Percentiles rank a stretch among this genome's conserved stretches.
phyloP scores from a whole-genome alignment of 2,329 filamentous ascomycete genomes.

The Cladosporium velox region DNA sequence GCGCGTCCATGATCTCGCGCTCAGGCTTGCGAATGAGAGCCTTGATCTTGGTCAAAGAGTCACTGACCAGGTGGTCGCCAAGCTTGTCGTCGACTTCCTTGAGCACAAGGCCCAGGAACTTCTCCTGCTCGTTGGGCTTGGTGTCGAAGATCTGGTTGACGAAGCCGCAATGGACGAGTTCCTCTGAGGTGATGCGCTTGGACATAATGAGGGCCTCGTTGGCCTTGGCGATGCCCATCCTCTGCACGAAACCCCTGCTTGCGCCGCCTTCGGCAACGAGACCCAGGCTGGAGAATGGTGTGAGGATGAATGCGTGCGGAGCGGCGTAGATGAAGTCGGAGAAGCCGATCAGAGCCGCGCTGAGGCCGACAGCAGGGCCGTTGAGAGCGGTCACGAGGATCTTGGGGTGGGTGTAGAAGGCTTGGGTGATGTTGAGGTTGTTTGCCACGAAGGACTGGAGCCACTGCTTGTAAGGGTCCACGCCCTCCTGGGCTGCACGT shows the following conservation, averaged over 20 bases:
- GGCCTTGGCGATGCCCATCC: conserved; percentile 77
- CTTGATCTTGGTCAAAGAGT: conserved; percentile 83
- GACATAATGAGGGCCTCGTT: conserved; percentile 95
- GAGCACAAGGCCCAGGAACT: conserved; percentile 72
- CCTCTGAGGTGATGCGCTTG: conserved; percentile 70
- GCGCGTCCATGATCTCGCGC: conserved; percentile 69
- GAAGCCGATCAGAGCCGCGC: conserved; percentile 77
- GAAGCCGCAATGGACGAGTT: conserved; percentile 75
- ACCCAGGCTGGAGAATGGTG: conserved; percentile 86
- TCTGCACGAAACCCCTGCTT: conserved; percentile 73
- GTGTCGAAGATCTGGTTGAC: conserved; percentile 78
- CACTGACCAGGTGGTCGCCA: conserved; percentile 75
- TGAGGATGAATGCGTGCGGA: conserved; percentile 80
- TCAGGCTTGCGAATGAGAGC: conserved; percentile 74
- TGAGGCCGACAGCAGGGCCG: conserved; percentile 85
- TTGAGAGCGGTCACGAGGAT: conserved; percentile 90
- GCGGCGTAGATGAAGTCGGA: conserved; percentile 91
- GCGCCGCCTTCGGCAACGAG: conserved; percentile 88
- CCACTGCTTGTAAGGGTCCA: conserved; percentile 56
- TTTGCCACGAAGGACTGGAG: conserved; percentile 74
- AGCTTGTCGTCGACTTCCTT: conserved; percentile 78
- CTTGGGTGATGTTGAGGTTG: conserved; percentile 86
- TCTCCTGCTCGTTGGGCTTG: conserved; percentile 61
- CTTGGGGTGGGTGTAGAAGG: conserved; percentile 92
- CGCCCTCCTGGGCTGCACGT: conserved; percentile 40